A percentile compares a stretch with the other conserved stretches of the same genome.
phyloP scores from a whole-genome alignment of 2,329 filamentous ascomycete species.

The Penicillium oxalicum region DNA sequence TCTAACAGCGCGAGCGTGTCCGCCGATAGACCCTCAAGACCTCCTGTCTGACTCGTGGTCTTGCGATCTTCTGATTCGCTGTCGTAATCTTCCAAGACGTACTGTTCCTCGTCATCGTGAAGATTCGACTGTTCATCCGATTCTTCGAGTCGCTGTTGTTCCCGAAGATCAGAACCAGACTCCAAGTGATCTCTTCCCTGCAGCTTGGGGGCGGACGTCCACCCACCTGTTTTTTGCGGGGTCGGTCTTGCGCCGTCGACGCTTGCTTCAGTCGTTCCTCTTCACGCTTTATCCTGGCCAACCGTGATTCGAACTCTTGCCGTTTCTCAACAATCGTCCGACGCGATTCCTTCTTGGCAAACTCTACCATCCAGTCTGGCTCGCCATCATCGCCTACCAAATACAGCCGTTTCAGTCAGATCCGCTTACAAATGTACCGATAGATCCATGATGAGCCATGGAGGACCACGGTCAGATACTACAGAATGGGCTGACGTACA shows the following conservation, averaged over 20 bases:
- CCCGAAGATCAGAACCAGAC: too few species aligned
- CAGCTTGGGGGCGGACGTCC: background rate
- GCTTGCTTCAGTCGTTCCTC: slow-evolving; percentile 56
- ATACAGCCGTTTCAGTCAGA: too few species aligned
- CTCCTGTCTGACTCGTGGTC: slow-evolving; percentile 24
- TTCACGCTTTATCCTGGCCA: slow-evolving; percentile 57
- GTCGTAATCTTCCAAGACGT: slow-evolving; percentile 69
- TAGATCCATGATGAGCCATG: too few species aligned
- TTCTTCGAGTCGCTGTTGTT: slow-evolving; percentile 24
- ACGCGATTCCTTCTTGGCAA: slow-evolving; percentile 63
- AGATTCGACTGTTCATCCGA: slow-evolving; percentile 8
- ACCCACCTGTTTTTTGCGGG: slow-evolving; percentile 42
- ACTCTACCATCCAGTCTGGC: slow-evolving; percentile 77
- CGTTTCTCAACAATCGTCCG: slow-evolving; percentile 61
- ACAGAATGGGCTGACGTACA: slow-evolving; percentile 27
- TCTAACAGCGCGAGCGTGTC: slow-evolving; percentile 71
- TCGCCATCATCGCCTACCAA: slow-evolving; percentile 58
- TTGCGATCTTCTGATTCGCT: slow-evolving; percentile 51
- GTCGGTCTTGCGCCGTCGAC: slow-evolving; percentile 43
- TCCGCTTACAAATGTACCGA: too few species aligned
- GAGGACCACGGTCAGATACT: too few species aligned
- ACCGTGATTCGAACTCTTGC: slow-evolving; percentile 66
- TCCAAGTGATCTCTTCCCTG: too few species aligned
- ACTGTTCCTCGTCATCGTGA: slow-evolving; percentile 58
- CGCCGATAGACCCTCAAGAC: slow-evolving; percentile 55